Percentiles rank a stretch among this genome's conserved stretches.
phyloP scores from a whole-genome alignment of 2,329 filamentous ascomycete genomes.

The Arachnomyces sp. region DNA sequence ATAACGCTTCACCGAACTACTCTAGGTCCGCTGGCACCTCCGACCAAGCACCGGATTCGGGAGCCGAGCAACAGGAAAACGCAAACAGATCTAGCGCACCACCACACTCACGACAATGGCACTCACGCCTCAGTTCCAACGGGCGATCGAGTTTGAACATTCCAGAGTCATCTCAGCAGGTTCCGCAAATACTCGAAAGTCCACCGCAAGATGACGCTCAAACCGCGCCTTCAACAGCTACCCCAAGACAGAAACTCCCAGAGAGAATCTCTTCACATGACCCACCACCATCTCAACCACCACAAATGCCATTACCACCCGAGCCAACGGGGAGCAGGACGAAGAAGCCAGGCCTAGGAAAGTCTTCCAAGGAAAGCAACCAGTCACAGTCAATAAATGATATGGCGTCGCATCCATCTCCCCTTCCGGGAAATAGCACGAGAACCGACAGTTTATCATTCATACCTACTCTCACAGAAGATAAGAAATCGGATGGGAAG shows the following conservation, averaged over 20 bases:
- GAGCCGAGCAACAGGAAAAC: slow-evolving; percentile 22
- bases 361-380: slow-evolving; percentile 27
- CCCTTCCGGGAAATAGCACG: slow-evolving; percentile 59
- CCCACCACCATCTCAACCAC: slow-evolving; percentile 39
- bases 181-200: slow-evolving; percentile 58
- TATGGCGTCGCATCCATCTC: slow-evolving; percentile 56
- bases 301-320: slow-evolving; percentile 26
- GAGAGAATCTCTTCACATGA: slow-evolving; percentile 46
- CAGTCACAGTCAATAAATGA: slow-evolving; percentile 52
- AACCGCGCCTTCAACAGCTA: slow-evolving; percentile 21
- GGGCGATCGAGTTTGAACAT: slow-evolving; percentile 47
- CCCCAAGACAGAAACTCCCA: slow-evolving; percentile 29
- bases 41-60: slow-evolving; percentile 15
- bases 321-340: slow-evolving; percentile 19
- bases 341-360: slow-evolving; percentile 26
- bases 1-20: slow-evolving; percentile 38
- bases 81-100: slow-evolving; percentile 23
- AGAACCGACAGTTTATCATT: slow-evolving; percentile 72
- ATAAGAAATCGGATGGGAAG: slow-evolving; percentile 66
- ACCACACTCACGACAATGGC: slow-evolving; percentile 41
- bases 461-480: slow-evolving; percentile 67
- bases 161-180: slow-evolving; percentile 38
- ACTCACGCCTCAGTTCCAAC: slow-evolving; percentile 49
- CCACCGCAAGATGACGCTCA: slow-evolving; percentile 41
- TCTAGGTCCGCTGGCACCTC: slow-evolving; percentile 22